Evolutionary conservation across 441 rosid species (phyloP).

Genomic region (Breynia disticha): DNA sequence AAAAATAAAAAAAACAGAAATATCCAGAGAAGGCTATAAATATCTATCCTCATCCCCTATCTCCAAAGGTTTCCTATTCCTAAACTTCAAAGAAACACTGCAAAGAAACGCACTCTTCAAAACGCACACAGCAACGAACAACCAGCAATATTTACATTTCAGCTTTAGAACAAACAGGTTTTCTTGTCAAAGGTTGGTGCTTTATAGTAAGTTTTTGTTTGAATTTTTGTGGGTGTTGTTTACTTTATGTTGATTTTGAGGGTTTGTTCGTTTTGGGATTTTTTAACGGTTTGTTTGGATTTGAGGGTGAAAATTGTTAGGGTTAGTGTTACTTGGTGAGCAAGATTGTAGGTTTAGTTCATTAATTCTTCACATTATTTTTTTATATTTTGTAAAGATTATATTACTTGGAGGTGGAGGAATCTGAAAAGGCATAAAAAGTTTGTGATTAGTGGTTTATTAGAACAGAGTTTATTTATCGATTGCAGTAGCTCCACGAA

Average conservation of each 20-base stretch:
- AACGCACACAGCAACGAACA: background rate
- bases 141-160: too few relatives aligned
- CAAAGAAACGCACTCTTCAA: background rate
- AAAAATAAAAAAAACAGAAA: conserved; percentile 12
- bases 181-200: too few relatives aligned
- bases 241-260: background rate
- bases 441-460: background rate
- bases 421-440: background rate
- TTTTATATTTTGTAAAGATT: background rate
- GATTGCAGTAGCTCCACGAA: too few relatives aligned
- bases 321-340: background rate
- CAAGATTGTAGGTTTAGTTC: background rate
- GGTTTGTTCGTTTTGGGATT: background rate
- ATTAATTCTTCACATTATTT: background rate
- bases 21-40: conserved; percentile 46
- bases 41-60: background rate
- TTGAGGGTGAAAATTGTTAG: too few relatives aligned
- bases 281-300: background rate
- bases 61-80: fast-evolving
- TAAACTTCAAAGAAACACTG: too few relatives aligned
- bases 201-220: too few relatives aligned
- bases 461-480: too few relatives aligned
- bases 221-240: background rate
- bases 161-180: too few relatives aligned
- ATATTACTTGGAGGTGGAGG: background rate